Evolutionary conservation across 148 eudicot genomes (phyloP), one percentile per base, ranked within the genome.

Genomic region (Oxyria digyna): DNA sequence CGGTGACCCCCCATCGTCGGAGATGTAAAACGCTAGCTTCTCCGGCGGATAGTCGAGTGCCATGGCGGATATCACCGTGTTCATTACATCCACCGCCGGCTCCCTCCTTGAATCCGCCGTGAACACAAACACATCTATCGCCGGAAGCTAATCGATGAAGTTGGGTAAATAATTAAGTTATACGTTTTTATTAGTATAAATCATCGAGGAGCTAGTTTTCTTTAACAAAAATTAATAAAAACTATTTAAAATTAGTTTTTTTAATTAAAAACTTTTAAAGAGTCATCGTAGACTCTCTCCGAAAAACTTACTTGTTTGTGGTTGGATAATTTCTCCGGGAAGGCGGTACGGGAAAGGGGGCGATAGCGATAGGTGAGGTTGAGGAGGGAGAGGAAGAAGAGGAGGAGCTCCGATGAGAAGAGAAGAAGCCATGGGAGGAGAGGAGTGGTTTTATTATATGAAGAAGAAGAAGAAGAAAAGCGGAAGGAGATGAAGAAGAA

Each of bases 41-140:
- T 79, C 63, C 23, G 73, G 48, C 24, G 89, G 87, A 38, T 85
- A 85, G 65, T 85, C 89, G 62, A 85, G 64, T 0, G 76, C 69
- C 87, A 85, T 83, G 3, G 85, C 85, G 2, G 89, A 85, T 57
- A 85, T 69, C n/a, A 85, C 87, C 32, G 89, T 85, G 74, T 83
- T 85, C 85, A 85, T 81, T 14, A 83, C 89, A 32, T 74, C 81
- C 12, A 81, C 5, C 0, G 83, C 67, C 20, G 89, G 89, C 71
- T 85, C 89, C 64, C 73, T 85, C 8, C 29, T 42, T 1, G 87
- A 80, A 41, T 85, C 89, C 26, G 80, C 87, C 1, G 89, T 85
- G 80, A 84, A 85, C 68, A 85, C 27, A 46, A 85, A 83, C 48
- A 85, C 87, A 10, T 85, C 87, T 3, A 85, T 33, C 17, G 75